Conservation (phyloP, 1,139 yeast genomes). For the Suhomyces terraborum region DNA sequence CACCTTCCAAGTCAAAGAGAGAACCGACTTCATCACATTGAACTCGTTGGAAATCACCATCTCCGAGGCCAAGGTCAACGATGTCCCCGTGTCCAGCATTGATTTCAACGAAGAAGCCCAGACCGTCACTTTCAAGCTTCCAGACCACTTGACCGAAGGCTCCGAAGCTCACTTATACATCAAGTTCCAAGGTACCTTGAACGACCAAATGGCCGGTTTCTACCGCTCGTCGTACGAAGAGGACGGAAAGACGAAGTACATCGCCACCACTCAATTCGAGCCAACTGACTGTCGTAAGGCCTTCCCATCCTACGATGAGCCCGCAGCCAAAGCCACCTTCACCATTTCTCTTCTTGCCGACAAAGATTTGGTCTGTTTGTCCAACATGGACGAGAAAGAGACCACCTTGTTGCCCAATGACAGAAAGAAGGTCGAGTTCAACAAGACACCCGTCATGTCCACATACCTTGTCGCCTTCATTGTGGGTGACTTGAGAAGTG, state of each 20-base stretch:
- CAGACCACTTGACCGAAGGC: constrained; percentile 49
- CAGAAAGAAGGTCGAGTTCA: constrained; percentile 52
- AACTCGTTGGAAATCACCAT: constrained; percentile 69
- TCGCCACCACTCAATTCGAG: constrained; percentile 84
- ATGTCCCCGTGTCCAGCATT: constrained; percentile 31
- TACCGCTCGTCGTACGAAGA: constrained; percentile 74
- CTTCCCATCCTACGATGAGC: constrained; percentile 83
- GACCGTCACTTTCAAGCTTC: constrained; percentile 63
- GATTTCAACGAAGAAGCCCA: constrained; percentile 57
- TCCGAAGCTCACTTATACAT: constrained; percentile 48
- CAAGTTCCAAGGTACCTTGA: constrained; percentile 68
- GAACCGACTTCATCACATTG: constrained; percentile 52
- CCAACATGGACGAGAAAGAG: constrained; percentile 73
- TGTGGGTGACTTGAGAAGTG: constrained; percentile 38
- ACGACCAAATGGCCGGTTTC: constrained; percentile 70
- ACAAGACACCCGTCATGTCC: constrained; percentile 27
- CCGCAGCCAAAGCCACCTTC: constrained; percentile 72
- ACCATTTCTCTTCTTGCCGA: constrained; percentile 65
- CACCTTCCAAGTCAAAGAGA: constrained; percentile 62
- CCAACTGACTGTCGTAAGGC: constrained; percentile 86
- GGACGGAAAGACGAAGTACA: constrained; percentile 60
- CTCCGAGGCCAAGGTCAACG: constrained; percentile 51
- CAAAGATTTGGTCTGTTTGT: constrained; percentile 62
- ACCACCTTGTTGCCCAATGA: constrained; percentile 47
- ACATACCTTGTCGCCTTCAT: constrained; percentile 32